phyloP scores from a whole-genome alignment of 2,329 filamentous ascomycete genomes.

The Cordyceps javanica region DNA sequence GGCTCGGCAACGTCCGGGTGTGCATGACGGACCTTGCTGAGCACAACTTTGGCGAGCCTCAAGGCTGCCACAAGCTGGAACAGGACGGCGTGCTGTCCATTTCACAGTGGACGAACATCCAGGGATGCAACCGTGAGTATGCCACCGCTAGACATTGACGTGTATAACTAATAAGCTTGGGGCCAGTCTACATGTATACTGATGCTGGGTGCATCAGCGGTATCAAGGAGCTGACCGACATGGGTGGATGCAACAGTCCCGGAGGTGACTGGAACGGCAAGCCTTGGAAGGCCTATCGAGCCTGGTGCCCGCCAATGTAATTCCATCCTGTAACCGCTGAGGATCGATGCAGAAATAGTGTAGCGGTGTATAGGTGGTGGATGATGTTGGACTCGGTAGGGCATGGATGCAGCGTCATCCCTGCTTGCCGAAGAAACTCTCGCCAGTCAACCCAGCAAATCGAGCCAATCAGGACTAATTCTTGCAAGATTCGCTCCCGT shows the following conservation, averaged over 20 bases:
- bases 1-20: not conserved
- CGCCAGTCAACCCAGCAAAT: not conserved
- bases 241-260: not conserved
- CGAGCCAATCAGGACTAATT: not conserved
- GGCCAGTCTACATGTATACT: constrained; percentile 6
- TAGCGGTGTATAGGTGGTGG: not conserved
- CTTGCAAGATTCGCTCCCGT: not conserved
- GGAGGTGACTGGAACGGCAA: not conserved
- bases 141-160: not conserved
- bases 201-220: not conserved
- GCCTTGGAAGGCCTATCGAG: constrained; percentile 4
- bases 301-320: constrained; percentile 5
- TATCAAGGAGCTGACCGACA: not conserved
- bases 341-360: not conserved
- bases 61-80: constrained; percentile 7
- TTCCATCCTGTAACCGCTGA: not conserved
- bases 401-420: not conserved
- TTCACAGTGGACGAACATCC: constrained; percentile 4
- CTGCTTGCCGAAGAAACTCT: not conserved
- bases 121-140: constrained; percentile 8
- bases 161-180: not conserved
- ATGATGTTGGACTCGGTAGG: not conserved
- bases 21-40: constrained; percentile 3
- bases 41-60: constrained; percentile 8
- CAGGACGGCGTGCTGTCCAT: not conserved